A percentile compares a stretch with the other conserved stretches of the same genome.
phyloP scores from a whole-genome alignment of 2,329 filamentous ascomycete species.

The Pezicula rhizophila region DNA sequence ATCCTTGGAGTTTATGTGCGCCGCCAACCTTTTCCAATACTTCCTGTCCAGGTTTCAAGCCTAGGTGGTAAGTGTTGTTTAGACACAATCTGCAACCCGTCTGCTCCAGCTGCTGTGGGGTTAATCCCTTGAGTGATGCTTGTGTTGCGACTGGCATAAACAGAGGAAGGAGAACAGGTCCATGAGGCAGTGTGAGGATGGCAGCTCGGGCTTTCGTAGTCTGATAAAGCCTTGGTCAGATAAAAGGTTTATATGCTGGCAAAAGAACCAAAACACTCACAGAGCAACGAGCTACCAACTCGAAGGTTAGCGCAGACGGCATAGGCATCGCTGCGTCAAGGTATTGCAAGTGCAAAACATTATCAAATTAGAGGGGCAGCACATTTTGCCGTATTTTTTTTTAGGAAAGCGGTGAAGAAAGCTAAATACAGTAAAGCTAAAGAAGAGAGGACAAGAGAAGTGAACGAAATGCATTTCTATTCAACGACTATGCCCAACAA shows the following conservation, averaged over 20 bases:
- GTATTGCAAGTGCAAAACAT: background rate
- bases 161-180: constrained; percentile 79
- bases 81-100: constrained; percentile 86
- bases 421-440: background rate
- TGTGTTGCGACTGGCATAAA: constrained; percentile 99
- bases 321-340: constrained; percentile 25
- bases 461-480: too few relatives aligned
- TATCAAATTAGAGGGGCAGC: background rate
- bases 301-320: constrained; percentile 68
- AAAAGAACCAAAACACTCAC: constrained; percentile 42
- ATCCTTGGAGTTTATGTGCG: constrained; percentile 90
- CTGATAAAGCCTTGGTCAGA: constrained; percentile 38
- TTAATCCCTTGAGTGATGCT: constrained; percentile 89
- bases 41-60: constrained; percentile 87
- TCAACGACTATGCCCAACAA: too few relatives aligned
- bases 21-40: constrained; percentile 83
- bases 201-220: constrained; percentile 93
- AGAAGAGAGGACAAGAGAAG: background rate
- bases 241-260: constrained; percentile 5
- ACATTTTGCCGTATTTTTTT: background rate
- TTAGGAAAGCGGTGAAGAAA: background rate
- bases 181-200: constrained; percentile 82
- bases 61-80: constrained; percentile 97
- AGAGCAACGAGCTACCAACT: constrained; percentile 72
- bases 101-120: constrained; percentile 83